Evolutionary conservation across 306 rosid genomes (phyloP).

Genomic region (Castanopsis chinensis): DNA sequence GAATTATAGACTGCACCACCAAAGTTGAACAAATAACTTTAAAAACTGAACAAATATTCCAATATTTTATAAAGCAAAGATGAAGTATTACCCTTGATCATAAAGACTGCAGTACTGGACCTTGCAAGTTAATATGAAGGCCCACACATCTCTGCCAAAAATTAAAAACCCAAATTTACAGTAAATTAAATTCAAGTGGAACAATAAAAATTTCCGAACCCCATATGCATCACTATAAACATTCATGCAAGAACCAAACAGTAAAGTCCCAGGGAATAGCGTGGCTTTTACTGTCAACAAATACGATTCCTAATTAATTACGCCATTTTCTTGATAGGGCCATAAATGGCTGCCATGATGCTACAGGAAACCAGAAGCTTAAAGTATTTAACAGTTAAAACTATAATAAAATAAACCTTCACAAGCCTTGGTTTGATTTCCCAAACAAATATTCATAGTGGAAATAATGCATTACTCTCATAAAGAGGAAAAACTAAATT

Average conservation of each 20-base stretch:
- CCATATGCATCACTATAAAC: constrained; percentile 18
- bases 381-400: not conserved
- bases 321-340: constrained; percentile 7
- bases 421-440: not conserved
- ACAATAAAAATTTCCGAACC: constrained; percentile 8
- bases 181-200: constrained; percentile 15
- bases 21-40: not conserved
- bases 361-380: not conserved
- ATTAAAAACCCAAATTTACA: constrained; percentile 12
- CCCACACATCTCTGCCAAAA: constrained; percentile 91
- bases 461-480: not conserved
- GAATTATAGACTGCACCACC: not conserved
- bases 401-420: not conserved
- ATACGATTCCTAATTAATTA: not conserved
- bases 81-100: constrained; percentile 84
- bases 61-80: not conserved
- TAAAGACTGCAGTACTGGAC: constrained; percentile 89
- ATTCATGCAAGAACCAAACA: constrained; percentile 18
- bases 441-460: not conserved
- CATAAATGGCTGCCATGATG: constrained; percentile 12
- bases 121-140: constrained; percentile 84
- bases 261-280: not conserved
- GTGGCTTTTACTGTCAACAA: not conserved
- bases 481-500: not conserved
- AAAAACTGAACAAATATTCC: not conserved